phyloP scores from a whole-genome alignment of 139 green algal genomes.

The Chlorella sp. region DNA sequence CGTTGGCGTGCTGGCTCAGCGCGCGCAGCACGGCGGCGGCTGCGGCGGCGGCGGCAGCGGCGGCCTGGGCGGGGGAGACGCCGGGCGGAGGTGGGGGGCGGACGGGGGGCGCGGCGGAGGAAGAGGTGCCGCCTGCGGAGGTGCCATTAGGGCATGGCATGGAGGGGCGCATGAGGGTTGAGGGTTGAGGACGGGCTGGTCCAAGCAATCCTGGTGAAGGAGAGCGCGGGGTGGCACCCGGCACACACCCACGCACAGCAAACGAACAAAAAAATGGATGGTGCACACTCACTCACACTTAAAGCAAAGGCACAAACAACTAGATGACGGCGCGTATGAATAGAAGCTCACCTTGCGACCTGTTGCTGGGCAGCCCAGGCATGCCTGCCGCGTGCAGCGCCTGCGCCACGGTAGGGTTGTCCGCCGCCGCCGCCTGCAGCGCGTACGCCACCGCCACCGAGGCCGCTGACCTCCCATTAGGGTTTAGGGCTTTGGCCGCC shows the following conservation, averaged over 20 bases:
- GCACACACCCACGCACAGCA: too few relatives aligned
- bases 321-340: not conserved
- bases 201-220: not conserved
- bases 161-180: too few relatives aligned
- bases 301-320: too few relatives aligned
- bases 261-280: not conserved
- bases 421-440: not conserved
- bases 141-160: not conserved
- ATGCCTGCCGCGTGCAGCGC: not conserved
- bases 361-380: not conserved
- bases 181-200: too few relatives aligned
- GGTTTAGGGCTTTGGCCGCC: not conserved
- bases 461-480: not conserved
- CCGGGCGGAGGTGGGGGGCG: too few relatives aligned
- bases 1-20: too few relatives aligned
- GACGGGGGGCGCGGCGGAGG: not conserved
- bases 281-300: not conserved
- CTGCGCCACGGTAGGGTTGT: not conserved
- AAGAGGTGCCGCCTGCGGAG: not conserved
- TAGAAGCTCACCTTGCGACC: not conserved
- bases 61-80: not conserved
- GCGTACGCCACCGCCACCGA: not conserved
- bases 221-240: too few relatives aligned
- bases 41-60: not conserved
- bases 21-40: not conserved